Evolutionary conservation across 163 green algal species (phyloP).

Genomic region (Scenedesmus sp.): DNA sequence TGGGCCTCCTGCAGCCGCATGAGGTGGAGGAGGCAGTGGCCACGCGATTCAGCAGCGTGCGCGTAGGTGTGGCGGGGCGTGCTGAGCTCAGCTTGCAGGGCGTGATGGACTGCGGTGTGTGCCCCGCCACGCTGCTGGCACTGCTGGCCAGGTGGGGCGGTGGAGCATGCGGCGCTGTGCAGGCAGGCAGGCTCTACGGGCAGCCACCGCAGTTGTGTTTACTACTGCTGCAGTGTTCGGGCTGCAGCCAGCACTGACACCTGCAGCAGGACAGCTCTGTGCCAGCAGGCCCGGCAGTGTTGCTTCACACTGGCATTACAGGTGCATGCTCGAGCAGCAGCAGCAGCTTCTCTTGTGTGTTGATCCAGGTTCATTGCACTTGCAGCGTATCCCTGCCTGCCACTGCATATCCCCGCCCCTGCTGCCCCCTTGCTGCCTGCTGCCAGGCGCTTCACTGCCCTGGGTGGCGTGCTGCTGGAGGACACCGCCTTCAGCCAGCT

Average conservation of each 20-base stretch:
- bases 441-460: constrained; percentile 13
- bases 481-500: constrained; percentile 15
- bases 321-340: too few relatives aligned
- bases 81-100: not conserved
- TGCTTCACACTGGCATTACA: too few relatives aligned
- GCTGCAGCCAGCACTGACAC: not conserved
- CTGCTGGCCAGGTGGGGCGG: constrained; percentile 4
- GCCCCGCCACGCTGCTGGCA: not conserved
- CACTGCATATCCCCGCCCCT: not conserved
- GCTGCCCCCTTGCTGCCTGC: not conserved
- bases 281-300: too few relatives aligned
- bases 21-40: constrained; percentile 26
- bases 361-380: too few relatives aligned
- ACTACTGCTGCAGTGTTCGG: not conserved
- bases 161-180: not conserved
- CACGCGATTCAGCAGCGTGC: constrained; percentile 11
- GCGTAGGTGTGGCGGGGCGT: constrained; percentile 14
- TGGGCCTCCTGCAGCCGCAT: not conserved
- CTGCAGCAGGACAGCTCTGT: not conserved
- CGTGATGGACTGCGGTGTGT: constrained; percentile 46
- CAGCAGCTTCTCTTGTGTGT: too few relatives aligned
- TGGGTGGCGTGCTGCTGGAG: constrained; percentile 36
- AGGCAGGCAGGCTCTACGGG: not conserved
- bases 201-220: too few relatives aligned
- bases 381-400: too few relatives aligned